Evolutionary conservation across 2,329 filamentous ascomycete species (phyloP).

Genomic region (Phialophora chinensis): DNA sequence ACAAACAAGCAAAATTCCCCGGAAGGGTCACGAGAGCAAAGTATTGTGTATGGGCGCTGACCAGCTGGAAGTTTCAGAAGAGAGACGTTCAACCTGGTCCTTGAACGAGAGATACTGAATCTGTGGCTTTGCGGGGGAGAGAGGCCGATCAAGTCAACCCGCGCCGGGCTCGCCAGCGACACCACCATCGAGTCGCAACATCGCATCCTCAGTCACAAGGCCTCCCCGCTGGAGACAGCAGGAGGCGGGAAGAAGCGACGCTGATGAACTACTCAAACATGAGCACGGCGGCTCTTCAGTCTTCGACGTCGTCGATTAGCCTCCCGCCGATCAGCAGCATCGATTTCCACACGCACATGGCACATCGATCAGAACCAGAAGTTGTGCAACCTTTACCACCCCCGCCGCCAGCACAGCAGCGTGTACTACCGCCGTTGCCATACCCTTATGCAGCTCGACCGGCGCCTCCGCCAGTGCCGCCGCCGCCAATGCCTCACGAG

Average conservation of each 20-base stretch:
- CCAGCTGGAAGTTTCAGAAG: conserved; percentile 15
- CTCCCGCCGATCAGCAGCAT: conserved; percentile 41
- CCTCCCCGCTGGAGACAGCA: conserved; percentile 29
- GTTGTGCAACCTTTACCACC: conserved; percentile 39
- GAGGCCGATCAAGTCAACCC: not conserved
- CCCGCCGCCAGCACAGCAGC: conserved; percentile 36
- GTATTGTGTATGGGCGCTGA: conserved; percentile 9
- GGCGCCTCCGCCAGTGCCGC: conserved; percentile 36
- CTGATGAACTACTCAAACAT: conserved; percentile 38
- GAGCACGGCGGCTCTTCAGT: conserved; percentile 35
- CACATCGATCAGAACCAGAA: conserved; percentile 36
- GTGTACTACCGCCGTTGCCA: conserved; percentile 39
- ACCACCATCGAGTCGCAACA: conserved; percentile 4
- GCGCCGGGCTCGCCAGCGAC: not conserved
- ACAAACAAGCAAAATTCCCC: not conserved
- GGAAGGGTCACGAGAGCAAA: conserved; percentile 1
- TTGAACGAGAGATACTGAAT: conserved; percentile 6
- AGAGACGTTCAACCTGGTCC: conserved; percentile 8
- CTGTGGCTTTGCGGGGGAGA: not conserved
- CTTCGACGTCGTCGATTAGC: conserved; percentile 38
- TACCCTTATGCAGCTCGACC: conserved; percentile 36
- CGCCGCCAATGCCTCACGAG: conserved; percentile 30
- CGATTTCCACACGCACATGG: conserved; percentile 37
- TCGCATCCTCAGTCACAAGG: conserved; percentile 7
- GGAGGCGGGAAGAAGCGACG: conserved; percentile 25